Evolutionary conservation across 495 filamentous ascomycete genomes (phyloP), one percentile per base, ranked within the genome.

Genomic region (Amniculicola lignicola): DNA sequence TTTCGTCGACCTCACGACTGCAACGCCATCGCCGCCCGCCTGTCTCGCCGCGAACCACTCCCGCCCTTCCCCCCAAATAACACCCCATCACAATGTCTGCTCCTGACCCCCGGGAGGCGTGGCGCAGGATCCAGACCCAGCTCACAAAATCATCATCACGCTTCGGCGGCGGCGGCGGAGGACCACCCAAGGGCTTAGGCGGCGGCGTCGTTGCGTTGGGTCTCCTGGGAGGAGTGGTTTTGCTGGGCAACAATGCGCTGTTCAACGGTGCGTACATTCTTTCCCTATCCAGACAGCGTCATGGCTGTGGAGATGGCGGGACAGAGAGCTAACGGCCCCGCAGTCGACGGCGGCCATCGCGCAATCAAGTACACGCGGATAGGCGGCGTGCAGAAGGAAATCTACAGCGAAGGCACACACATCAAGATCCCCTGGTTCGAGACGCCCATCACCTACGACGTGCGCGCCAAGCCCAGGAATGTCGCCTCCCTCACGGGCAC

Each of bases 351-450:
- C 84, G 93, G 93, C 76, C 93, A 97, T 77, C 85, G 93, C 69
- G 93, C 93, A 44, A 98, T 98, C 77, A 98, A 98, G 71, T 98
- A 98, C 77, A 90, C 87, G 53, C 84, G 93, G 67, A 66, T 96
- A 72, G 87, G 83, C 68, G 93, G 93, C 81, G 93, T 98, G 38
- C 84, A 87, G 78, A 91, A 93, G 76, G 89, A 96, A 54, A 98
- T 98, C 70, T 98, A 92, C 74, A 79, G 59, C 61, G 93, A 98
- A 94, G 93, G 93, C 77, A 98, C 93, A 46, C 93, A 98, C 71
- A 70, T 98, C 65, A 79, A 82, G 41, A 86, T 98, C 58, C 93
- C 93, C 35, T 97, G 94, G 93, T 83, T 98, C 73, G 94, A 98
- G 71, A 95, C 92, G 4, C 89, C 93, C 33, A 84, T 98, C 67